Evolutionary conservation across 371 early-diverging fungal species (phyloP), one percentile per base, ranked within the genome.

Genomic region (Smittium mucronatum): DNA sequence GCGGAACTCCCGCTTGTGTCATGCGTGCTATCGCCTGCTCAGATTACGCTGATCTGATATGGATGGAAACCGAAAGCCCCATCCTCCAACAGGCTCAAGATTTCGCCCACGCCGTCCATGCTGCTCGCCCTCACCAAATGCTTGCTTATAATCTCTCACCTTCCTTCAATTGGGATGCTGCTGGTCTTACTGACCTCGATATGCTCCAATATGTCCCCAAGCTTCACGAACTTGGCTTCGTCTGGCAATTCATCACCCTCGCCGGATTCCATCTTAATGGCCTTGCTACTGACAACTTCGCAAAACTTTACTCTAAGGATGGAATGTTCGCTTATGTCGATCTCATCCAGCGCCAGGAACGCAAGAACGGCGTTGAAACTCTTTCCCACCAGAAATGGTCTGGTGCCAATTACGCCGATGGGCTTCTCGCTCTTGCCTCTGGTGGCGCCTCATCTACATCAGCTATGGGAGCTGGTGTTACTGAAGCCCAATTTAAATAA

Each of bases 31-130:
- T 89, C 68, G 93, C 93, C 64, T 98, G 89, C 75, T 88, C 94
- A 69, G 89, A 88, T 15, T 97, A 95, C 83, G 86, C 91, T 74
- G 98, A 98, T 81, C 82, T 97, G 74, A 78, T 96, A 57, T 98
- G 97, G 98, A 97, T 97, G 97, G 97, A 98, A 82, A 94, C 96
- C 70, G 91, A 89, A 79, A 92, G 88, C 76, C 97, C 98, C 36
- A 93, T 94, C 73, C 83, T 87, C 70, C 74, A 84, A 63, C 98
- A 98, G 81, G 97, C 98, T 68, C 85, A 88, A 75, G 88, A 95
- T 78, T 98, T 97, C 79, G 73, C 97, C 57, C 78, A 82, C 67
- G 94, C 94, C 73, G 97, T 97, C 34, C 81, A 78, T 67, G 76
- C 81, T 66, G 76, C 73, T 63, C 77, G 80, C 74, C 87, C 87